phyloP scores from a whole-genome alignment of 2,329 filamentous ascomycete genomes.

The Fusarium chuoi region DNA sequence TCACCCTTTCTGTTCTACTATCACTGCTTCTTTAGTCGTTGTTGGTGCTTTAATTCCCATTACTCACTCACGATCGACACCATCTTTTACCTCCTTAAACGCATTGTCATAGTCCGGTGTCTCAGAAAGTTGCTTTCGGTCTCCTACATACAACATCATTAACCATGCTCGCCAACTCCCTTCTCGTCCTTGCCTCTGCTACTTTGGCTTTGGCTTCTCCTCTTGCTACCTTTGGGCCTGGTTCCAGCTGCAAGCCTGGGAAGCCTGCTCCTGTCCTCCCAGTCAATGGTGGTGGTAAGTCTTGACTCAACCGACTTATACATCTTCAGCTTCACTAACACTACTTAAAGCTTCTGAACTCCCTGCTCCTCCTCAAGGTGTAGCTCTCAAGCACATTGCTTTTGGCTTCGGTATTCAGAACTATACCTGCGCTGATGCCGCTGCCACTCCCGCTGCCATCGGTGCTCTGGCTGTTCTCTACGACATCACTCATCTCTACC shows the following conservation, averaged over 20 bases:
- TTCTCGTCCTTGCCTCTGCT: slow-evolving; percentile 49
- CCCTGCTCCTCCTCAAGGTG: slow-evolving; percentile 51
- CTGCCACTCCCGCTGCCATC: slow-evolving; percentile 50
- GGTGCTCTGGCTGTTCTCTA: slow-evolving; percentile 71
- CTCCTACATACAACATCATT: slow-evolving; percentile 5
- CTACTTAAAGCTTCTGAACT: slow-evolving; percentile 54
- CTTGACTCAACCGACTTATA: neutral
- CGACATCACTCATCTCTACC: slow-evolving; percentile 65
- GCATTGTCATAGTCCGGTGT: slow-evolving; percentile 7
- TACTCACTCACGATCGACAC: slow-evolving; percentile 31
- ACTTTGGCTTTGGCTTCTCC: slow-evolving; percentile 48
- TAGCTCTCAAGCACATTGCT: slow-evolving; percentile 63
- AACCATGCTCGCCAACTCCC: slow-evolving; percentile 49
- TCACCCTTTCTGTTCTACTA: slow-evolving; percentile 1
- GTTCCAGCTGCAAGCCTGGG: slow-evolving; percentile 30
- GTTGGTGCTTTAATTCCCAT: slow-evolving; percentile 24
- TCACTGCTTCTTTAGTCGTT: slow-evolving; percentile 20
- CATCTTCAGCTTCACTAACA: slow-evolving; percentile 32
- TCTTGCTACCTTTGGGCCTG: slow-evolving; percentile 22
- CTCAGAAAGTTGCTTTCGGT: slow-evolving; percentile 21
- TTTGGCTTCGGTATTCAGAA: slow-evolving; percentile 75
- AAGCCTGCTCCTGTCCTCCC: slow-evolving; percentile 49
- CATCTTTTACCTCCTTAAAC: slow-evolving; percentile 21
- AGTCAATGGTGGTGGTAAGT: slow-evolving; percentile 52
- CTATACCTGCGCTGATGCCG: slow-evolving; percentile 67